A percentile compares a stretch with the other conserved stretches of the same genome.
These are phyloP conservation scores for Plasmopara halstedii DNA, from an alignment of 352 stramenopile genomes.

Conservation along the genomic window DNA sequence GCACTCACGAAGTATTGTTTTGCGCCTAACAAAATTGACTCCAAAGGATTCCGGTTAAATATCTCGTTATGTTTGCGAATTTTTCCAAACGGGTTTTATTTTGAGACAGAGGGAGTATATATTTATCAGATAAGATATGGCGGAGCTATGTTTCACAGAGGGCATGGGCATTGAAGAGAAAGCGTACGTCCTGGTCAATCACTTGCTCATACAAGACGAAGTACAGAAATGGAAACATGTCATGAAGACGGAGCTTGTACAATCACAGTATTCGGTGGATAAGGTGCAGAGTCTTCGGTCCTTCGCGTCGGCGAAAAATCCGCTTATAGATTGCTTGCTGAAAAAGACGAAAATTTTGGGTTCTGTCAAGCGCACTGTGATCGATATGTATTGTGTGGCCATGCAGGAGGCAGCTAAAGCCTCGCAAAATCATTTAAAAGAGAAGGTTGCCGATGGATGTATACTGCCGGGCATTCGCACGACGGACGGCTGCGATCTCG, in stretches of 20 bases:
- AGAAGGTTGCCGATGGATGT: slow-evolving; percentile 17
- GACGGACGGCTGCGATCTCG: slow-evolving; percentile 28
- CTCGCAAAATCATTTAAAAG: slow-evolving; percentile 15
- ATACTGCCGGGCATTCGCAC: slow-evolving; percentile 13
- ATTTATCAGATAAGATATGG: no score
- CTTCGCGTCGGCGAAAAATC: slow-evolving; percentile 9
- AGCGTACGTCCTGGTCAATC: slow-evolving; percentile 37
- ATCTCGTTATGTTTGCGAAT: no score
- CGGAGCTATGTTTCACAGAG: slow-evolving; percentile 2
- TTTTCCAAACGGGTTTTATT: no score
- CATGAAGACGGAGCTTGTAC: slow-evolving; percentile 38
- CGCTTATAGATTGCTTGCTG: slow-evolving; percentile 37
- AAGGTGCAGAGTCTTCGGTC: slow-evolving; percentile 24
- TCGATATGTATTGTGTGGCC: slow-evolving; percentile 51
- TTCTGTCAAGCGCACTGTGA: slow-evolving; percentile 43
- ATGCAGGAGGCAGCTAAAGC: slow-evolving; percentile 13
- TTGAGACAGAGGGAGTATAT: no score
- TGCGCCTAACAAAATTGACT: no score
- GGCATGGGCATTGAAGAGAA: slow-evolving; percentile 38
- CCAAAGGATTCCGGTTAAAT: no score
- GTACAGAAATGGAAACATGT: slow-evolving; percentile 48
- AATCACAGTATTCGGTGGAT: slow-evolving; percentile 36
- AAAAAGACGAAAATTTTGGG: slow-evolving; percentile 51
- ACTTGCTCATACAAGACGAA: slow-evolving; percentile 31
- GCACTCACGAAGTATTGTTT: no score